Conservation (phyloP, 495 filamentous ascomycete genomes). For the Hypoxylon rickii region DNA sequence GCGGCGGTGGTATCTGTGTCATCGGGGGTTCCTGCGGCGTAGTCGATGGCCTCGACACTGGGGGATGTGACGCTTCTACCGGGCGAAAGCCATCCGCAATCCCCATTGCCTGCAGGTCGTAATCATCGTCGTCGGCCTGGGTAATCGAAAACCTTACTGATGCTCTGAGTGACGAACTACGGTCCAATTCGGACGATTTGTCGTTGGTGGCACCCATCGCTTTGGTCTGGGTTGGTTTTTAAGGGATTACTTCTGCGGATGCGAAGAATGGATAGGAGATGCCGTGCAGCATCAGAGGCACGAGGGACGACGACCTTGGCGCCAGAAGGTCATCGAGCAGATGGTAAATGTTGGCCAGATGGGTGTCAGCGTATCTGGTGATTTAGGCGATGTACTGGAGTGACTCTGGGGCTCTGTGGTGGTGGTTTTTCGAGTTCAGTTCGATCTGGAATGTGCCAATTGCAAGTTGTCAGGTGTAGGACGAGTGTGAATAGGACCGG, state of each 20-base stretch:
- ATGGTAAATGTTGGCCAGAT: not conserved
- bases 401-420: not conserved
- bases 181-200: slow-evolving; percentile 41
- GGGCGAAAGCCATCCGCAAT: slow-evolving; percentile 52
- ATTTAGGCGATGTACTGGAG: not conserved
- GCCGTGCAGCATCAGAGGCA: slow-evolving; percentile 42
- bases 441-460: slow-evolving; percentile 20
- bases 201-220: slow-evolving; percentile 44
- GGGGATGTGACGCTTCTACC: slow-evolving; percentile 41
- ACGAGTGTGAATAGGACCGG: slow-evolving; percentile 1
- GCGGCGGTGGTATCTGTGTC: slow-evolving; percentile 35
- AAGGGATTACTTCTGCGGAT: slow-evolving; percentile 11
- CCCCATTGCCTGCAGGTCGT: slow-evolving; percentile 45
- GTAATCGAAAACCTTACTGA: slow-evolving; percentile 38
- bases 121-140: slow-evolving; percentile 43
- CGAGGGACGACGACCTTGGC: slow-evolving; percentile 29
- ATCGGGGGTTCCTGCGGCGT: slow-evolving; percentile 18
- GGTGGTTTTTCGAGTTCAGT: slow-evolving; percentile 6
- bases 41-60: slow-evolving; percentile 27
- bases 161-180: slow-evolving; percentile 42
- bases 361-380: slow-evolving; percentile 6
- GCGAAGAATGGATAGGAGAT: slow-evolving; percentile 21
- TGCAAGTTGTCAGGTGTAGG: slow-evolving; percentile 29
- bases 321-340: slow-evolving; percentile 33
- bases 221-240: not conserved